Base-by-base conservation (phyloP, 1,284 basidiomycete genomes). In the Trichosporon faecale region DNA sequence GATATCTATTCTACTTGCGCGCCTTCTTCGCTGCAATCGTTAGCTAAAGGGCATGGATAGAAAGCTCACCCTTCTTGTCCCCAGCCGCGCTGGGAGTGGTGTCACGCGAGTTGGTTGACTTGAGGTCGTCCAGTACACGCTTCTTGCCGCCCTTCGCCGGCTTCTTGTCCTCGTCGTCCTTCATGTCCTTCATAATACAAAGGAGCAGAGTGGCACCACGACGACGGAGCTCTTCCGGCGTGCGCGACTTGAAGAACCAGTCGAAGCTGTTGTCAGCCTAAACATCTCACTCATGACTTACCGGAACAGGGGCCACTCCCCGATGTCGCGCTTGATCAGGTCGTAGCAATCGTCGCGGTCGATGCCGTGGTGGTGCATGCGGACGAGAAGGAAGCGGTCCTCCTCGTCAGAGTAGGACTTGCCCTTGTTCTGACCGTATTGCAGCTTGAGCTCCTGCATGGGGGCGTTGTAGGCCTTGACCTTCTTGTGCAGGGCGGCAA, bases 221-320 rank as follows among this genome's bases (percentile, higher is more conserved):
- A 75, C 96, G 86, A 76, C 91, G 90, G 72, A 99, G 85, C 85
- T 99, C 97, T 78, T 93, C 90, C 11, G 94, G 91, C 27, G 93
- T 95, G 66, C 97, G 86, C 73, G 91, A 93, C 86, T 98, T 98
- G 87, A 99, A 94, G 86, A 98, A 99, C 95, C 95, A 98, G 80
- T 98, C 95, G 77, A 98, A 97, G 46, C 57, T 61, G 29, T 18
- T 29, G 57, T 61, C 57, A 61, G 57, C 29, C 23, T 8, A 31
- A 5, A 29, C 12, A 12, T 31, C 57, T 33, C 5, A 18, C 21
- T 9, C 14, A 3, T 29, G 18, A 61, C 31, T 27, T 25, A 25
- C 23, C 94, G 86, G 85, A 99, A 99, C n/a, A 95, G 91, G 0
- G 94, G 94, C 84, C 94, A 96, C 82, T 95, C 93, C 49, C 91